Percentiles rank a stretch among this genome's conserved stretches.
Evolutionary conservation across 257 asterid genomes (phyloP).

Genomic region (Mentha longifolia): DNA sequence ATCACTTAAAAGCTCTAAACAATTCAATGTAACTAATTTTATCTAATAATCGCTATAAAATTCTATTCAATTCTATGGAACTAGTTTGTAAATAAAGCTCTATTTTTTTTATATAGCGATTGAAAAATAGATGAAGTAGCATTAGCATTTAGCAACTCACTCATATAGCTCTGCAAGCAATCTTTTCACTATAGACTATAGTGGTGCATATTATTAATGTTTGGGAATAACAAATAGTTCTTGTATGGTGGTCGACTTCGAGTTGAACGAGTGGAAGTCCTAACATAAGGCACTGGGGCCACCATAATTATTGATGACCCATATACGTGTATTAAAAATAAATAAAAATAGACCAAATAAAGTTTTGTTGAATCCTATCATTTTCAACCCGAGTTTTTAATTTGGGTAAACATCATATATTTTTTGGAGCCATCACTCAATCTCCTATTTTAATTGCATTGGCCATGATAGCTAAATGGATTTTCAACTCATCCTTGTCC

Average conservation of each 20-base stretch:
- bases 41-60: too few relatives aligned
- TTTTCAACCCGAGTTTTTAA: constrained; percentile 24
- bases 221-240: not conserved
- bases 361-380: too few relatives aligned
- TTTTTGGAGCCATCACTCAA: constrained; percentile 34
- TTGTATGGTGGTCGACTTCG: not conserved
- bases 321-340: constrained; percentile 28
- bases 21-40: too few relatives aligned
- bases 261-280: constrained; percentile 21
- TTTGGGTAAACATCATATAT: constrained; percentile 32
- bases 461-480: constrained; percentile 6
- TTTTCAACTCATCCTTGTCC: constrained; percentile 23
- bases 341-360: too few relatives aligned
- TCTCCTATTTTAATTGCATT: constrained; percentile 37
- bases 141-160: not conserved
- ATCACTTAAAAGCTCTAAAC: too few relatives aligned
- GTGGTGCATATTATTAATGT: not conserved
- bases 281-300: constrained; percentile 31
- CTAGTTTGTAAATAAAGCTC: too few relatives aligned
- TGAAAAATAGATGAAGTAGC: not conserved
- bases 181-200: not conserved
- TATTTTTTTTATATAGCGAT: too few relatives aligned
- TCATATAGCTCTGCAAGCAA: not conserved
- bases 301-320: constrained; percentile 20
- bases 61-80: too few relatives aligned